Evolutionary conservation across 2,329 filamentous ascomycete genomes (phyloP).

Genomic region (Teratosphaeria gauchensis): DNA sequence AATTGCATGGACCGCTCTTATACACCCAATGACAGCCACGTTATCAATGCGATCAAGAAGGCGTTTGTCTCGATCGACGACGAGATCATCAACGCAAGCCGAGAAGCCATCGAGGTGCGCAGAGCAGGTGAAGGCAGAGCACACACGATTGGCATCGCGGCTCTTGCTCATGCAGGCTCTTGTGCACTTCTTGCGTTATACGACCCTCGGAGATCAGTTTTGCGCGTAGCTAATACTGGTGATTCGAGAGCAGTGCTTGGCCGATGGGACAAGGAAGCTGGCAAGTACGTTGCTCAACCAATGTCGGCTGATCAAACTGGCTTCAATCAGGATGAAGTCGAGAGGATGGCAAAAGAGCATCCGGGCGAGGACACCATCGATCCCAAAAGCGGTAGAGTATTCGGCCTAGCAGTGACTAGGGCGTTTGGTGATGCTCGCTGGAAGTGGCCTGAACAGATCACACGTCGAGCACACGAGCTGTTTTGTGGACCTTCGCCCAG

Average conservation of each 20-base stretch:
- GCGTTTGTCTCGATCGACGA: slow-evolving; percentile 33
- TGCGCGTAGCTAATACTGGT: slow-evolving; percentile 57
- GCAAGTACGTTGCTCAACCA: slow-evolving; percentile 42
- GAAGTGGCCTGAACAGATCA: slow-evolving; percentile 52
- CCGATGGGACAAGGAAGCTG: slow-evolving; percentile 31
- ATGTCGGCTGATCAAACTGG: slow-evolving; percentile 60
- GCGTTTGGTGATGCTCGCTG: slow-evolving; percentile 60
- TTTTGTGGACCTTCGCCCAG: slow-evolving; percentile 43
- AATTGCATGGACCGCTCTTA: slow-evolving; percentile 15
- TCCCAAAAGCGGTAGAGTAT: slow-evolving; percentile 46
- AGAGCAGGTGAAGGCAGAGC: slow-evolving; percentile 14
- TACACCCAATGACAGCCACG: slow-evolving; percentile 16
- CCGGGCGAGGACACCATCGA: slow-evolving; percentile 52
- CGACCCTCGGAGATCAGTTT: slow-evolving; percentile 42
- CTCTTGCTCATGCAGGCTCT: slow-evolving; percentile 43
- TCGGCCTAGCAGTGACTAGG: slow-evolving; percentile 53
- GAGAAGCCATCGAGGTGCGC: slow-evolving; percentile 9
- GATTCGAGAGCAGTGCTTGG: slow-evolving; percentile 60
- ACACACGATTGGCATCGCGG: slow-evolving; percentile 21
- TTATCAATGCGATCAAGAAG: slow-evolving; percentile 29
- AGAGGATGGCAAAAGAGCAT: slow-evolving; percentile 47
- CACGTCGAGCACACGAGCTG: slow-evolving; percentile 34
- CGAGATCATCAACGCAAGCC: slow-evolving; percentile 22
- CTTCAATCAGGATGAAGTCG: slow-evolving; percentile 49
- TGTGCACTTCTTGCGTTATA: slow-evolving; percentile 56